Base-by-base conservation (phyloP, 148 eudicot species). In the Camellia sinensis region DNA sequence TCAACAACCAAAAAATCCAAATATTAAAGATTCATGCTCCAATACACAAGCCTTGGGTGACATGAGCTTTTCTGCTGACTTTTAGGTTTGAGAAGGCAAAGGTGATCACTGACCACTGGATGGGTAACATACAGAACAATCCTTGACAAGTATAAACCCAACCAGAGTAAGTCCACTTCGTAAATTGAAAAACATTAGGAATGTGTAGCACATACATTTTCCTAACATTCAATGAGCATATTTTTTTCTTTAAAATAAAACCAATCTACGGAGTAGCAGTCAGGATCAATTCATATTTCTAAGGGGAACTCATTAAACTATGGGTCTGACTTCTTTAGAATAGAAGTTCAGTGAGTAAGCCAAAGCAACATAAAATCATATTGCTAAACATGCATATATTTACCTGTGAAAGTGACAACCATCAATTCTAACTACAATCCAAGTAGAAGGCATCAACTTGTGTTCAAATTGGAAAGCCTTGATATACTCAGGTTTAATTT, bases 361-460 rank as follows among this genome's bases (percentile, higher is more conserved):
- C 60, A 71, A 73, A 41, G 62, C 48, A 83, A 62, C 7, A 57
- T 7, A 9, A 50, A 54, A 22, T 7, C 37, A 61, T 62, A 50
- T 40, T 46, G 4, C 54, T 75, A 53, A n/a, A 40, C n/a, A 64
- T 9, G 59, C 46, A 44, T 3, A 14, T 77, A 67, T 69, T 73
- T 87, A 96, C 99, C 93, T 83, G 85, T 96, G 99, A 80, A 96
- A 96, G 83, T 90, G 93, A 82, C 93, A 88, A 46, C 99, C 99
- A 82, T 96, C 99, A 71, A 96, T 87, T 73, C 99, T 89, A 74
- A 93, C 87, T 59, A 96, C 97, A 79, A 93, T 89, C 98, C 99
- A 93, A 67, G 95, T 96, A 65, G 85, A 87, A n/a, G 87, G 92
- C 89, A 90, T 67, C 82, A 96, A 74, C 84, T 82, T 90, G 61